Conservation (phyloP, 2,329 filamentous ascomycete genomes). For the Aspergillus clavatus region DNA sequence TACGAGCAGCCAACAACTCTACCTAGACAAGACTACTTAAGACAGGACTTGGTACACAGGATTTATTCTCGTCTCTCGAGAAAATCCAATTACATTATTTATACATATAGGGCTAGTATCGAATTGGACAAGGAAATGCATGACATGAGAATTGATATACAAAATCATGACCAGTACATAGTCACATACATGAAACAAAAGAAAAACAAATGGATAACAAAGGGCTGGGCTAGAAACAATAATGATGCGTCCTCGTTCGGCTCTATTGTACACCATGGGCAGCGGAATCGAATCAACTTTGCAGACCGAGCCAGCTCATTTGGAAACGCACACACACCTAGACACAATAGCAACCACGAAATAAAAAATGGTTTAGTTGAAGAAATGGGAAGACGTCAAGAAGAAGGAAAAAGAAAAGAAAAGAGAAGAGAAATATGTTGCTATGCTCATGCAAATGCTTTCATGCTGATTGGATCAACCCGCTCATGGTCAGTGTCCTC, state of each 20-base stretch:
- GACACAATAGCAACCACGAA: conserved; percentile 10
- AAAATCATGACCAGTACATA: conserved; percentile 10
- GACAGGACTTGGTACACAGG: too few species aligned
- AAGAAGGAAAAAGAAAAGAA: conserved; percentile 17
- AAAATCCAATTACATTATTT: neutral
- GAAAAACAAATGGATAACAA: conserved; percentile 5
- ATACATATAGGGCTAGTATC: neutral
- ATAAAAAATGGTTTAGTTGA: conserved; percentile 6
- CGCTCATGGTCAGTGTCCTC: conserved; percentile 9
- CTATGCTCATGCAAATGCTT: conserved; percentile 26
- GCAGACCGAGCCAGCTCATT: conserved; percentile 18
- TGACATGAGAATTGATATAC: conserved; percentile 10
- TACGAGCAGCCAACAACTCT: too few species aligned
- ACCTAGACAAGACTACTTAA: too few species aligned
- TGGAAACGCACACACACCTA: conserved; percentile 17
- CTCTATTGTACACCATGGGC: conserved; percentile 30
- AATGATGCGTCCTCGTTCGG: conserved; percentile 15
- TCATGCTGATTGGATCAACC: conserved; percentile 19
- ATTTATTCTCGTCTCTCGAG: too few species aligned
- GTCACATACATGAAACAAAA: conserved; percentile 3
- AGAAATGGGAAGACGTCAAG: conserved; percentile 10
- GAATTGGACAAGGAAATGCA: conserved; percentile 2
- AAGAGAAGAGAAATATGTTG: conserved; percentile 17
- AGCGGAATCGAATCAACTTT: conserved; percentile 13
- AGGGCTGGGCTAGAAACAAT: neutral